A percentile compares a stretch with the other conserved stretches of the same genome.
phyloP scores from a whole-genome alignment of 352 stramenopile genomes.

The Phytophthora citricola region DNA sequence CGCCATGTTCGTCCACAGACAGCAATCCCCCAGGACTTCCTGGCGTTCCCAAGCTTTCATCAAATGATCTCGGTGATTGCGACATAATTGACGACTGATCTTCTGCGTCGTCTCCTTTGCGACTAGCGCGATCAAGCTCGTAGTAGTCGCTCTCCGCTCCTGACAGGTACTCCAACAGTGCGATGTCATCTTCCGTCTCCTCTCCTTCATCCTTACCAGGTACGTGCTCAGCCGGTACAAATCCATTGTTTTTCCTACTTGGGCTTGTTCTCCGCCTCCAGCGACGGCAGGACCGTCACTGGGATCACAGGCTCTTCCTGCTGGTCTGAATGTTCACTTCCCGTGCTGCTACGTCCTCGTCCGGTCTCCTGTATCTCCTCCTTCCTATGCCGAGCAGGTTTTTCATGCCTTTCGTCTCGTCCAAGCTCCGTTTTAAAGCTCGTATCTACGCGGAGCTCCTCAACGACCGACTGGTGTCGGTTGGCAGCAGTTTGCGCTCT shows the following conservation, averaged over 20 bases:
- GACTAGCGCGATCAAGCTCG: slow-evolving; percentile 36
- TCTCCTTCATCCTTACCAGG: slow-evolving; percentile 27
- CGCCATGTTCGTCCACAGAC: slow-evolving; percentile 27
- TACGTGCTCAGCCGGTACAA: slow-evolving; percentile 19
- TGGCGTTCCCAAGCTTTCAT: slow-evolving; percentile 29
- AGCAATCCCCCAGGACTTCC: slow-evolving; percentile 27
- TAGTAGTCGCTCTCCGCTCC: slow-evolving; percentile 41
- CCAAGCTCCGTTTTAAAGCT: not conserved
- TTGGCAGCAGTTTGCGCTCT: slow-evolving; percentile 7
- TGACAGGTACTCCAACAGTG: slow-evolving; percentile 41
- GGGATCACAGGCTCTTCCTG: slow-evolving; percentile 29
- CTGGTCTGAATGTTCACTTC: slow-evolving; percentile 24
- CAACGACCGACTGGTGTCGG: slow-evolving; percentile 1
- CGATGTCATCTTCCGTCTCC: slow-evolving; percentile 42
- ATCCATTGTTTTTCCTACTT: not conserved
- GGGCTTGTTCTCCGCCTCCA: slow-evolving; percentile 33
- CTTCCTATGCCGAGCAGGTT: not conserved
- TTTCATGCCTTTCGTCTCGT: slow-evolving; percentile 1
- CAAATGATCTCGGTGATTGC: slow-evolving; percentile 30
- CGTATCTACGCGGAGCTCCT: slow-evolving; percentile 29
- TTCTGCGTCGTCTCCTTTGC: slow-evolving; percentile 33
- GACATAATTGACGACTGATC: slow-evolving; percentile 26
- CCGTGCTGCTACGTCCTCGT: slow-evolving; percentile 5
- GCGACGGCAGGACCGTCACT: slow-evolving; percentile 20
- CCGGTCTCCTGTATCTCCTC: slow-evolving; percentile 3